Evolutionary conservation across 176 grass and related monocot genomes (phyloP), one percentile per base, ranked within the genome.

Genomic region (Pharus latifolius): DNA sequence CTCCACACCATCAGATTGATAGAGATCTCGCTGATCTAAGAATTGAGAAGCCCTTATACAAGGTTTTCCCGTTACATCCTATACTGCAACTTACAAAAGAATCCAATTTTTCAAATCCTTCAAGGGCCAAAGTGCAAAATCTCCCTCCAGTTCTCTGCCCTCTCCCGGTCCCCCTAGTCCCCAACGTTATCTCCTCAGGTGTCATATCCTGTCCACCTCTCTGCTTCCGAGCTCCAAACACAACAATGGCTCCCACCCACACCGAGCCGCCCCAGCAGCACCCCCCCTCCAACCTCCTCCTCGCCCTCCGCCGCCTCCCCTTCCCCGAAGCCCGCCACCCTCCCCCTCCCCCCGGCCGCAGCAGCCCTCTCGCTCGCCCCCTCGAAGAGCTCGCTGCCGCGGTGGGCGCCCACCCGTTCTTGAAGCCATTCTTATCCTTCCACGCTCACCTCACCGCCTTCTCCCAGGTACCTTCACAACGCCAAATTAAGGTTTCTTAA

Each of bases 391-490:
- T 92, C 29, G 64, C 88, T 7, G 13, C 88, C 44, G 72, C 88
- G 20, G 75, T 83, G 32, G 84, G 83, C 49, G 68, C 82, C 49
- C 77, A 88, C 78, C 89, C 86, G 25, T 69, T 92, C 67, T 53
- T 92, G 43, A 87, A 63, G 76, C 83, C 86, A 42, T 62, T 97
- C 29, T 55, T 97, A 52, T 74, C 66, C 15, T 45, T 82, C 48
- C 89, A 80, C 37, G 70, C 78, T 44, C 63, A 90, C 32, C 69
- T 97, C 86, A 74, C 81, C 29, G 59, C 65, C 74, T 92, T 89
- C 75, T 85, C 63, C n/a, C 89, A 96, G 84, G 93, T 96, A 74
- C 11, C n/a, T n/a, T n/a, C n/a, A n/a, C n/a, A n/a, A n/a, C n/a
- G n/a, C n/a, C n/a, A n/a, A n/a, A n/a, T n/a, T n/a, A n/a, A n/a